Evolutionary conservation across 495 filamentous ascomycete species (phyloP).

Genomic region (Collariella sp.): DNA sequence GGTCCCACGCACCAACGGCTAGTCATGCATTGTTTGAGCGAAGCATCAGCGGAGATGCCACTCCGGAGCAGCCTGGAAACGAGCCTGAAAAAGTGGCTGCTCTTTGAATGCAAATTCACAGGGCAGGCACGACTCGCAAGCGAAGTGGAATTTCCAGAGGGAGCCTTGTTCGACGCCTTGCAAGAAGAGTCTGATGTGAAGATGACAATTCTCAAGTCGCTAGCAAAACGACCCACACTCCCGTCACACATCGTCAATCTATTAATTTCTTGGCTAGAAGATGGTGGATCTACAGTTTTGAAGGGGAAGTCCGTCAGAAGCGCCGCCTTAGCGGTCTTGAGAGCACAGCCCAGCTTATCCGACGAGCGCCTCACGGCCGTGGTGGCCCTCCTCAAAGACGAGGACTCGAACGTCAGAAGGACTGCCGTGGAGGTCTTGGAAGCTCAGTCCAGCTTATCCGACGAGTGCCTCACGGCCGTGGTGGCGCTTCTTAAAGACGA

Average conservation of each 20-base stretch:
- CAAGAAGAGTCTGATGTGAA: conserved; percentile 9
- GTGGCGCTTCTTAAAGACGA: conserved; percentile 5
- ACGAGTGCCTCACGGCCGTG: background rate
- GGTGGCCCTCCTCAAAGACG: conserved; percentile 11
- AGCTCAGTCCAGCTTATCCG: conserved; percentile 1
- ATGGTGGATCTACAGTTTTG: conserved; percentile 3
- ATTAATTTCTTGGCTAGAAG: conserved; percentile 11
- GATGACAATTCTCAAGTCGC: conserved; percentile 6
- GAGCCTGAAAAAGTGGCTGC: conserved; percentile 19
- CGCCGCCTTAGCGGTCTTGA: too few relatives aligned
- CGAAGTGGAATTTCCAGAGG: conserved; percentile 26
- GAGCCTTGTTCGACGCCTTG: conserved; percentile 15
- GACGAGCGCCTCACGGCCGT: background rate
- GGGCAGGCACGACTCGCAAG: background rate
- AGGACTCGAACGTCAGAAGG: conserved; percentile 1
- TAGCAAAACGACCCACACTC: conserved; percentile 13
- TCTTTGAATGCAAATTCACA: conserved; percentile 21
- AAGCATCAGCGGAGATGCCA: conserved; percentile 15
- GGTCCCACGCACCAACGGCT: conserved; percentile 34
- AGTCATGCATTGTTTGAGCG: conserved; percentile 36
- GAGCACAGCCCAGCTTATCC: background rate
- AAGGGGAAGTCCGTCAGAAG: background rate
- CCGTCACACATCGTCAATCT: conserved; percentile 16
- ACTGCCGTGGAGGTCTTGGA: conserved; percentile 4
- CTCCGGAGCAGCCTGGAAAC: conserved; percentile 17